phyloP scores from a whole-genome alignment of 495 filamentous ascomycete genomes.

The Tuber umbilicatum region DNA sequence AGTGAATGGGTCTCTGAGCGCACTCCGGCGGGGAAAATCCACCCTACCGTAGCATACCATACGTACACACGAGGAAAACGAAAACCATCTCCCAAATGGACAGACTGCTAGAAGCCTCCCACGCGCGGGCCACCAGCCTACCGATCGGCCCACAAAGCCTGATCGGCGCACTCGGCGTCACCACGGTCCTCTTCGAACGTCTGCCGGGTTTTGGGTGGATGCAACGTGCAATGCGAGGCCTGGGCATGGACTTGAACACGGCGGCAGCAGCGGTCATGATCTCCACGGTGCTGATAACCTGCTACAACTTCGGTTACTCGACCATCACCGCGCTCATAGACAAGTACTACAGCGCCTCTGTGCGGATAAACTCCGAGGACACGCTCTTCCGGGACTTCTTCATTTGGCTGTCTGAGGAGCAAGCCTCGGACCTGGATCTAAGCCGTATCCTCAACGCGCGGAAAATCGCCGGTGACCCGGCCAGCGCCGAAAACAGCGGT shows the following conservation, averaged over 20 bases:
- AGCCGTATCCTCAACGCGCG: constrained; percentile 17
- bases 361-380: constrained; percentile 30
- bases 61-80: neutral
- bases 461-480: constrained; percentile 3
- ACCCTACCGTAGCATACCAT: neutral
- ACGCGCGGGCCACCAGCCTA: neutral
- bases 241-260: constrained; percentile 17
- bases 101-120: neutral
- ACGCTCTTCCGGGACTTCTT: constrained; percentile 26
- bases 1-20: neutral
- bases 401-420: constrained; percentile 23
- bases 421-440: constrained; percentile 6
- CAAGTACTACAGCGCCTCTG: constrained; percentile 27
- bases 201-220: constrained; percentile 22
- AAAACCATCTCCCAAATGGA: neutral
- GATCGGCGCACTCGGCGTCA: constrained; percentile 20
- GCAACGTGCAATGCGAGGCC: constrained; percentile 11
- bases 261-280: constrained; percentile 20
- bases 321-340: constrained; percentile 21
- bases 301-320: constrained; percentile 14
- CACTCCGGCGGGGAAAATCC: neutral
- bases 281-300: constrained; percentile 16
- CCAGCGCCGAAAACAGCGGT: neutral
- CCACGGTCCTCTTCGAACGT: constrained; percentile 23
- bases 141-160: constrained; percentile 18